phyloP scores from a whole-genome alignment of 306 rosid species.

The Rosa chinensis region DNA sequence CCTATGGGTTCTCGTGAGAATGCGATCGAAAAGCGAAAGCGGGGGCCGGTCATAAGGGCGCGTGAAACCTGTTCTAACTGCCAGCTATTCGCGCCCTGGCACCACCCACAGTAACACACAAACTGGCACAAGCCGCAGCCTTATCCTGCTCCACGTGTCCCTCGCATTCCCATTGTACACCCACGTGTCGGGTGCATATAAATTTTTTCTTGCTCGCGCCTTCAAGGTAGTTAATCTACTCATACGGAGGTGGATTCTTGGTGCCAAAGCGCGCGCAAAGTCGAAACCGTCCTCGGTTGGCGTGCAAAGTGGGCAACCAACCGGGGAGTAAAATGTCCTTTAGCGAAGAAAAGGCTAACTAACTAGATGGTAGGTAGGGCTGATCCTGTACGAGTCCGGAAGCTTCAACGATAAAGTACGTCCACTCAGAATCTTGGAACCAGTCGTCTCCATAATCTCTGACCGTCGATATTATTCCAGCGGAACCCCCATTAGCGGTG shows the following conservation, averaged over 20 bases:
- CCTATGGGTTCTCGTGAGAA: constrained; percentile 46
- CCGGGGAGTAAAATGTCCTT: constrained; percentile 36
- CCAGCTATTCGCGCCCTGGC: constrained; percentile 61
- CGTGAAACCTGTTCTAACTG: constrained; percentile 54
- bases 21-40: neutral
- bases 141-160: constrained; percentile 38
- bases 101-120: constrained; percentile 31
- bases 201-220: constrained; percentile 30
- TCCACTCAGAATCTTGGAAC: constrained; percentile 25
- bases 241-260: constrained; percentile 23
- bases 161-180: neutral
- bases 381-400: constrained; percentile 46
- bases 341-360: constrained; percentile 23
- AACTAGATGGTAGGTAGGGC: constrained; percentile 52
- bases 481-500: constrained; percentile 31
- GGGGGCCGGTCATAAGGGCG: constrained; percentile 39
- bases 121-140: constrained; percentile 24
- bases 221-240: constrained; percentile 25
- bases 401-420: constrained; percentile 47
- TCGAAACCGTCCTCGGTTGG: constrained; percentile 10
- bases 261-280: constrained; percentile 14
- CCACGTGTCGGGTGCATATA: constrained; percentile 42
- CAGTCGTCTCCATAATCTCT: constrained; percentile 6
- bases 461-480: constrained; percentile 27
- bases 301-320: neutral